Conservation (phyloP, 1,284 basidiomycete genomes). For the Puccinia polysora region DNA sequence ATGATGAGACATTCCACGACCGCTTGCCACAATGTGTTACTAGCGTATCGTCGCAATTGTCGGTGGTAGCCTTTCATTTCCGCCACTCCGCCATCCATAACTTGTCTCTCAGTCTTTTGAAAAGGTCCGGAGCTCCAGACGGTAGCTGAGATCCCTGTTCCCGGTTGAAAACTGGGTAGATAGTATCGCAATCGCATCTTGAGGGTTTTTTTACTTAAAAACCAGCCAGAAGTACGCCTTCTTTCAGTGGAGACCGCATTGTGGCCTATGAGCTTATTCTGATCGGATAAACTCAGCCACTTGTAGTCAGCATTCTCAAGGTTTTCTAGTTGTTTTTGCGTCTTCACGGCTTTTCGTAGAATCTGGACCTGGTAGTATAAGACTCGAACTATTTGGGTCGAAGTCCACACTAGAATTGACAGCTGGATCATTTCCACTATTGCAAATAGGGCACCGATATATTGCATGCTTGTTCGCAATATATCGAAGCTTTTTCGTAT, state of each 20-base stretch:
- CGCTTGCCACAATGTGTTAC: conserved; percentile 12
- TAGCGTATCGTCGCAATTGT: background rate
- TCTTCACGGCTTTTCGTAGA: conserved; percentile 8
- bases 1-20: background rate
- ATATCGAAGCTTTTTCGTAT: background rate
- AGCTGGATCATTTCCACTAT: background rate
- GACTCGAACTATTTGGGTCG: background rate
- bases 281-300: background rate
- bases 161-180: background rate
- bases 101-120: background rate
- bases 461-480: background rate
- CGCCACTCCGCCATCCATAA: background rate
- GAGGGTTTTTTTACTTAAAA: background rate
- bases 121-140: conserved; percentile 19
- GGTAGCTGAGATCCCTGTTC: conserved; percentile 1
- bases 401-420: background rate
- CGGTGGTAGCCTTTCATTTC: conserved; percentile 4
- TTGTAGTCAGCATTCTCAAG: background rate
- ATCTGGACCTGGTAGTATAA: conserved; percentile 4
- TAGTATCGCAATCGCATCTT: background rate
- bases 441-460: background rate
- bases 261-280: background rate
- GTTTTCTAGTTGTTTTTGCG: background rate
- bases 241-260: no score
- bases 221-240: no score